Conservation (phyloP, 1,139 yeast genomes). For the Hemisphaericaspora lyxosophila region DNA sequence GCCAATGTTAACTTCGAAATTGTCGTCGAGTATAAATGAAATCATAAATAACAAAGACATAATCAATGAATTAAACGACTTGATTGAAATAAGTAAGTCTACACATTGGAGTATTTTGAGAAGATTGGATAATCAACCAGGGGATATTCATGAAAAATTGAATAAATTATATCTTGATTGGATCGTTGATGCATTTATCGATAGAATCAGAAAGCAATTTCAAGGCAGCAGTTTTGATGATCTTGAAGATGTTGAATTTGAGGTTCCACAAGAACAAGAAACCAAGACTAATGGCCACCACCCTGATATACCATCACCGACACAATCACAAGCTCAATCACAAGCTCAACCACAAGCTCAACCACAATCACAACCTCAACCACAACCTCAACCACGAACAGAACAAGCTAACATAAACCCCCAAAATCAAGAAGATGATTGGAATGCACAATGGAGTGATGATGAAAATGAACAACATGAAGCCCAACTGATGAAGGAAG, state of each 20-base stretch:
- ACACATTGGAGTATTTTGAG: conserved; percentile 33
- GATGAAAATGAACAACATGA: conserved; percentile 12
- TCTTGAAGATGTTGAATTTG: conserved; percentile 14
- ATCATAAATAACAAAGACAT: conserved; percentile 22
- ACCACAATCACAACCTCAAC: no score
- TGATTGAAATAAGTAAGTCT: conserved; percentile 23
- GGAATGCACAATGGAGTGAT: conserved; percentile 8
- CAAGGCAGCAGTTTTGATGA: conserved; percentile 14
- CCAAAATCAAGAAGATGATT: conserved; percentile 9
- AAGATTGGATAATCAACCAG: conserved; percentile 15
- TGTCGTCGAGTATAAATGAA: conserved; percentile 30
- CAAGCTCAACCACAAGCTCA: no score
- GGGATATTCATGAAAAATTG: conserved; percentile 23
- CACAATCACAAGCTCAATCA: no score
- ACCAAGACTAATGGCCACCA: not conserved
- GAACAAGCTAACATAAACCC: no score
- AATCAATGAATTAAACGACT: conserved; percentile 21
- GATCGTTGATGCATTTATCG: conserved; percentile 28
- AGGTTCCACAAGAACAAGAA: conserved; percentile 6
- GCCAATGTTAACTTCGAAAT: conserved; percentile 26
- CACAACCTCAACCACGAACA: no score
- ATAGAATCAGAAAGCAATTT: conserved; percentile 22
- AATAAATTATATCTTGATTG: conserved; percentile 31
- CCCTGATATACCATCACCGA: conserved; percentile 2
- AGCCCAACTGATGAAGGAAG: no score